Evolutionary conservation across 2,329 filamentous ascomycete genomes (phyloP), one percentile per base, ranked within the genome.

Genomic region (Ceratocystis lukuohia): DNA sequence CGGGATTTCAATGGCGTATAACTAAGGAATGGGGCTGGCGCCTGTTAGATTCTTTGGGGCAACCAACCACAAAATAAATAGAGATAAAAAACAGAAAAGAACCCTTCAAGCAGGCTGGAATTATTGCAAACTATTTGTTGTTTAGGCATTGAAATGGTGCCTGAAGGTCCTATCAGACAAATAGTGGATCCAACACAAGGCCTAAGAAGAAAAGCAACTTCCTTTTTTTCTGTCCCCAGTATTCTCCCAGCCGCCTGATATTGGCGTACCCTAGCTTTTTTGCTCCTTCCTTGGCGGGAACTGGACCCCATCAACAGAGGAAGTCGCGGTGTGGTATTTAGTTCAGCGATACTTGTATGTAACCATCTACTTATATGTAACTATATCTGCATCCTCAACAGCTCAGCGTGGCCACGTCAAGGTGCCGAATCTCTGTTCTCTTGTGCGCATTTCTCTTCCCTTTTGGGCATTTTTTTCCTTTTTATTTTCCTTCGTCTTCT

Each of bases 241-340:
- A 12, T 53, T 28, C 53, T 59, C 53, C 53, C 53, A 59, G 53
- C 53, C 53, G 53, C 53, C 12, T 25, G 17, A 59, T 59, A 59
- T 59, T 37, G 10, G 33, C 25, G 2, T 12, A 59, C 28, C 22
- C 53, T 28, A n/a, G 15, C 25, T 30, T 30, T n/a, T n/a, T 50
- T 17, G 15, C 25, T 53, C 48, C 20, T 53, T 53, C 48, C 20
- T 25, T 53, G 48, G 48, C 48, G 20, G 20, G 48, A 37, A 28
- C 48, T 53, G 2, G 28, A 17, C n/a, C 53, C 15, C 3, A 30
- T 2, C 28, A 30, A 30, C 2, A 1, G 3, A 37, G 8, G 10
- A 59, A 59, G 33, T 59, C 53, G 53, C 53, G 53, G 53, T 59
- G 25, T 59, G 7, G 15, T 33, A 8, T 17, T 22, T n/a, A 22